Evolutionary conservation across 768 basidiomycete species (phyloP).

Genomic region (Collybia mongolica): DNA sequence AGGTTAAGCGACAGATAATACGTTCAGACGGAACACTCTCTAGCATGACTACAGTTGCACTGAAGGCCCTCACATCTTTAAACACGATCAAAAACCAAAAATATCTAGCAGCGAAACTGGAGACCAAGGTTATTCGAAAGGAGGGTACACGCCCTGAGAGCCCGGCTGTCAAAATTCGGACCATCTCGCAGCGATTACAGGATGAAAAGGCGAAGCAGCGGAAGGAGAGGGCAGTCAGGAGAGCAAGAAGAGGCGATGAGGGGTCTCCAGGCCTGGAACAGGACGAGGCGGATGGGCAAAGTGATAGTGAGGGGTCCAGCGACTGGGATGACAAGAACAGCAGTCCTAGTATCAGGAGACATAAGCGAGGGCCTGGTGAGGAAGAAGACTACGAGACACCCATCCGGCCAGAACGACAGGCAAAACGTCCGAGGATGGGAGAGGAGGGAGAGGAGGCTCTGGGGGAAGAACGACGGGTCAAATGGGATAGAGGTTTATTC

Average conservation of each 20-base stretch:
- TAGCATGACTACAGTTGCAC: slow-evolving; percentile 66
- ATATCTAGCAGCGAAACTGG: slow-evolving; percentile 56
- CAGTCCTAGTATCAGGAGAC: slow-evolving; percentile 26
- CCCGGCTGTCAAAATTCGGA: slow-evolving; percentile 72
- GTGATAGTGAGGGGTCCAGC: slow-evolving; percentile 23
- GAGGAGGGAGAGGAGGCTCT: slow-evolving; percentile 34
- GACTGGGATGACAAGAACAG: slow-evolving; percentile 18
- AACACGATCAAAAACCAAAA: slow-evolving; percentile 77
- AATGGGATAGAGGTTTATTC: slow-evolving; percentile 73
- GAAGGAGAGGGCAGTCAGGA: slow-evolving; percentile 57
- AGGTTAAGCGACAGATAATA: slow-evolving; percentile 26
- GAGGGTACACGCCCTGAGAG: slow-evolving; percentile 75
- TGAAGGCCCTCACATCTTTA: slow-evolving; percentile 67
- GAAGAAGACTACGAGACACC: slow-evolving; percentile 81
- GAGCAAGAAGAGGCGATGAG: slow-evolving; percentile 48
- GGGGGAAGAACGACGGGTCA: slow-evolving; percentile 55
- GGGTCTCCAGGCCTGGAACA: slow-evolving; percentile 9
- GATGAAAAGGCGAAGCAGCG: slow-evolving; percentile 59
- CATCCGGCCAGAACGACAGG: slow-evolving; percentile 30
- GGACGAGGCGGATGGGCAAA: slow-evolving; percentile 27
- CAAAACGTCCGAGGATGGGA: slow-evolving; percentile 37
- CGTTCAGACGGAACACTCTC: slow-evolving; percentile 44
- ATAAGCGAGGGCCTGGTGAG: slow-evolving; percentile 72
- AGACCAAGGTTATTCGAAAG: slow-evolving; percentile 69
- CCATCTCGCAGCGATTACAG: slow-evolving; percentile 62